Evolutionary conservation across 2,329 filamentous ascomycete genomes (phyloP), one percentile per base, ranked within the genome.

Genomic region (Pseudocercospora macadamiae): DNA sequence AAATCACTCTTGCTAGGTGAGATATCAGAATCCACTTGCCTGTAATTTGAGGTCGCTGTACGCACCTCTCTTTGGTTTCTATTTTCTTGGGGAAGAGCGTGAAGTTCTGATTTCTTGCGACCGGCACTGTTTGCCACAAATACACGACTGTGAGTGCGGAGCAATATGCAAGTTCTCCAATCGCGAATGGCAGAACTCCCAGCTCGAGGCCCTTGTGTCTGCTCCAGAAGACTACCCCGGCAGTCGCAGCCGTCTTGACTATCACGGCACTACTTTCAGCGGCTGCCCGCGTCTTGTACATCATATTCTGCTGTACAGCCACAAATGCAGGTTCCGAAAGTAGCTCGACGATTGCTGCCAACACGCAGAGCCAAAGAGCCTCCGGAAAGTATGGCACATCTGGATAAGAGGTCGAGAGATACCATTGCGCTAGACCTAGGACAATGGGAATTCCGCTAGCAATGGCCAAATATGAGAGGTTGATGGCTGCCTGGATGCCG

Each of bases 291-390:
- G 89, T 87, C 55, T 86, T 88, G 70, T 96, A 96, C 23, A 89
- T 82, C 66, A 96, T 84, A 49, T 88, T 86, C 63, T 90, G 88
- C 75, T 97, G 93, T 63, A 93, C 86, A 30, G 96, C 85, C 1
- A 93, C 90, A 74, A 97, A 99, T 54, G 88, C 89, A 0, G 95
- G 95, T 76, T 99, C 95, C 1, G 89, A 87, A 1, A 91, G 75
- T 12, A 99, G 82, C 76, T 99, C 95, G 3, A 96, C 69, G 37
- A 87, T 70, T 1, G 84, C 85, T 28, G 86, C 84, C 23, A 85
- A 48, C 39, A 80, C 79, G 60, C 85, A 86, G 19, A 86, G 69
- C 26, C 73, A 66, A 60, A 89, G 72, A 12, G 84, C 82, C n/a
- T 77, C 69, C 2, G 73, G 68, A 59, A 96, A 86, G 67, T 87